phyloP scores from a whole-genome alignment of 257 asterid genomes.

The Gynochthodes officinalis region DNA sequence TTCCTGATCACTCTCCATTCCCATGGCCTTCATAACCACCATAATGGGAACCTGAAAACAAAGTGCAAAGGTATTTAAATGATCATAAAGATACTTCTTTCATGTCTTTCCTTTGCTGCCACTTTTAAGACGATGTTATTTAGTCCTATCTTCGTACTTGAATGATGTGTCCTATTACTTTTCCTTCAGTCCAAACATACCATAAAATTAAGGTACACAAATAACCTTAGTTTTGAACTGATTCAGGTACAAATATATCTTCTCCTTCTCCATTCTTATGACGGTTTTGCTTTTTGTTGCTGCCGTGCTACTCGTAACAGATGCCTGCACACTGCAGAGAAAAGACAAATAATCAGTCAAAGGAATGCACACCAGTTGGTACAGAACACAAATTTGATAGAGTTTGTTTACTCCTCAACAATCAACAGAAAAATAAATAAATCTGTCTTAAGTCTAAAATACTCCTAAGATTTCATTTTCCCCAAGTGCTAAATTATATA shows the following conservation, averaged over 20 bases:
- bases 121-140: neutral
- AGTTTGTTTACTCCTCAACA: neutral
- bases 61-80: slow-evolving; percentile 7
- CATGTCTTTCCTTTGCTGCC: neutral
- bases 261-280: slow-evolving; percentile 83
- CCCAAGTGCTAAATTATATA: neutral
- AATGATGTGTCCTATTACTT: neutral
- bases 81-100: slow-evolving; percentile 1
- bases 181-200: neutral
- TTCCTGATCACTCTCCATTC: slow-evolving; percentile 98
- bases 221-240: slow-evolving; percentile 64
- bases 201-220: slow-evolving; percentile 13
- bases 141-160: neutral
- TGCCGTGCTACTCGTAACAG: slow-evolving; percentile 87
- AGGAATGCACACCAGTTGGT: slow-evolving; percentile 7
- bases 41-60: slow-evolving; percentile 81
- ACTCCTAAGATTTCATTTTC: neutral
- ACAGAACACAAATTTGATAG: neutral
- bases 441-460: neutral
- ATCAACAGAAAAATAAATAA: neutral
- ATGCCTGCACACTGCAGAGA: slow-evolving; percentile 84
- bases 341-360: slow-evolving; percentile 11
- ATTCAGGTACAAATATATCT: slow-evolving; percentile 67
- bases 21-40: slow-evolving; percentile 93
- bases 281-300: slow-evolving; percentile 70